phyloP scores from a whole-genome alignment of 1,139 yeast genomes.

The Geotrichum australiense region DNA sequence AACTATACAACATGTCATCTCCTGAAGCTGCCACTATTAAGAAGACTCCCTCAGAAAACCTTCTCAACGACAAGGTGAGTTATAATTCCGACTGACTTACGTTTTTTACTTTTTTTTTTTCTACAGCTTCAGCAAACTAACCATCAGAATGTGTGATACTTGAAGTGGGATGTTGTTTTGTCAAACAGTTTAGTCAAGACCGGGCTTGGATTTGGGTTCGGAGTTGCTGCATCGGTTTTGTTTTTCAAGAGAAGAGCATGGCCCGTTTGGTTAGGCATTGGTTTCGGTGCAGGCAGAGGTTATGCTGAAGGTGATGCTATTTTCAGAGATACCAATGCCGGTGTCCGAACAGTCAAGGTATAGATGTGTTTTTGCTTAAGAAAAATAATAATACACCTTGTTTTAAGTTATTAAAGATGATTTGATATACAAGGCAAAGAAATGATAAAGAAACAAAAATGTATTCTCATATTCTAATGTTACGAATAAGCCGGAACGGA shows the following conservation, averaged over 20 bases:
- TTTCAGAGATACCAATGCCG: slow-evolving; percentile 50
- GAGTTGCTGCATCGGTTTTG: slow-evolving; percentile 88
- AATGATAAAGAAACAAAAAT: too few relatives aligned
- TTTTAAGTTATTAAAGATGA: too few relatives aligned
- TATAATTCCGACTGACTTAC: too few relatives aligned
- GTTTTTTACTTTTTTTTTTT: neutral
- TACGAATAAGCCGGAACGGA: too few relatives aligned
- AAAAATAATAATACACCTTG: too few relatives aligned
- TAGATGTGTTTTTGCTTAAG: too few relatives aligned
- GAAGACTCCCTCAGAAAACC: slow-evolving; percentile 55
- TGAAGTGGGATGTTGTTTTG: slow-evolving; percentile 88
- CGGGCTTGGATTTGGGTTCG: slow-evolving; percentile 96
- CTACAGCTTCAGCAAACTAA: neutral
- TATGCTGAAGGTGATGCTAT: slow-evolving; percentile 97
- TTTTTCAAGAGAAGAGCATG: slow-evolving; percentile 88
- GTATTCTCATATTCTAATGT: too few relatives aligned
- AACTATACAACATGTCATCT: neutral
- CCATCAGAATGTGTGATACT: too few relatives aligned
- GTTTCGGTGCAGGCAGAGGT: slow-evolving; percentile 95
- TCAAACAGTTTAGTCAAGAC: slow-evolving; percentile 93
- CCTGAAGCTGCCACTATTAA: slow-evolving; percentile 21
- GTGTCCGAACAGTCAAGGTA: slow-evolving; percentile 35
- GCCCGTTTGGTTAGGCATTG: slow-evolving; percentile 96
- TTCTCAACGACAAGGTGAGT: slow-evolving; percentile 62
- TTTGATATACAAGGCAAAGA: too few relatives aligned